Base-by-base conservation (phyloP, 2,329 filamentous ascomycete genomes). In the Chaetomium sp. region DNA sequence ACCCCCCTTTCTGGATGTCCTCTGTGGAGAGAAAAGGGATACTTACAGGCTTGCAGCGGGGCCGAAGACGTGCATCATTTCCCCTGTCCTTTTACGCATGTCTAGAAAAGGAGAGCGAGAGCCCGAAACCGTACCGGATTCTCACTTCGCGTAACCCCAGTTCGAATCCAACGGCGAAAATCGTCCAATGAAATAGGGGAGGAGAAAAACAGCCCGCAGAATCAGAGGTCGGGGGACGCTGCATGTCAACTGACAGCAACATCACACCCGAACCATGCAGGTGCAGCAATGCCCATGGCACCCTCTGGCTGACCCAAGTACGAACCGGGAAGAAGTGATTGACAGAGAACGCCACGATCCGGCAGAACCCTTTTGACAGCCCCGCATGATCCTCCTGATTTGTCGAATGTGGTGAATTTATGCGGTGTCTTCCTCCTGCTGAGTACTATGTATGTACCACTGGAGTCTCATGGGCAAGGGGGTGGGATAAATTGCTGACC, bases 281-380 rank as follows among this genome's bases (percentile, higher is more conserved):
- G 8, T 3, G 19, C 19, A 19, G 49, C 49, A 14, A 35, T n/a
- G 38, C 53, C 50, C 53, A 54, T 52, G 45, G 12, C 10, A 40
- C 14, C 1, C 10, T 7, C n/a, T 42, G 5, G 10, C 32, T 36
- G 36, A 27, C 51, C 14, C 8, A 46, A 48, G 48, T 19, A 33
- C 33, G 19, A 10, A 42, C 10, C 6, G 40, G 9, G 40, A 42
- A 40, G 37, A 9, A n/a, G 6, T 10, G 5, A 2, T 53, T 44
- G 46, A 53, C 49, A 44, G 38, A 37, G 32, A 36, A 49, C 48
- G 55, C 53, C 58, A 56, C 56, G 53, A 53, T 52, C 53, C 47
- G 49, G 56, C 53, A 58, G 19, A 27, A 27, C 19, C 50, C 50
- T 34, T n/a, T 45, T 52, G 37, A 49, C 12, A 11, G n/a, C 52